Percentiles rank a stretch among this genome's conserved stretches.
Conservation (phyloP, 352 stramenopile species). For the Lagenidium giganteum region DNA sequence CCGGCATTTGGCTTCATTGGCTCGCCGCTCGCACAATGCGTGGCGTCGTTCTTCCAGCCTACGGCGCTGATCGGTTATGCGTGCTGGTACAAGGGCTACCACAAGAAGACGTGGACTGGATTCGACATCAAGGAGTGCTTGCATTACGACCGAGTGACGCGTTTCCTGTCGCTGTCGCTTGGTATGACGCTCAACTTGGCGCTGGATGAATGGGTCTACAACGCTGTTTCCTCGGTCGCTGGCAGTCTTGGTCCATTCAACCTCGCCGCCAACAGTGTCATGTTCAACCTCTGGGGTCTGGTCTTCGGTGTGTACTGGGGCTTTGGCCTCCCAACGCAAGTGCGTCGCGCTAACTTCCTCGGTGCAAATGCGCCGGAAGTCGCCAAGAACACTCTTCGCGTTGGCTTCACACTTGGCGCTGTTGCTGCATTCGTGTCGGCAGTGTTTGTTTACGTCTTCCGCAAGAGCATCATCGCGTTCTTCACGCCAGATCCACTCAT, state of each 20-base stretch:
- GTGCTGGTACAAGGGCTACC: conserved; percentile 61
- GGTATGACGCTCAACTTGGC: conserved; percentile 67
- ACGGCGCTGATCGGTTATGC: conserved; percentile 43
- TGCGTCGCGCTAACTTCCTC: conserved; percentile 56
- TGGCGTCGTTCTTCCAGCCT: conserved; percentile 57
- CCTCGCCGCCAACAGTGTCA: conserved; percentile 57
- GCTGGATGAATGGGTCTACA: conserved; percentile 69
- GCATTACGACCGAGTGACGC: conserved; percentile 39
- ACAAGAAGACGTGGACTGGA: conserved; percentile 60
- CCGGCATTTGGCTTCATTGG: conserved; percentile 50
- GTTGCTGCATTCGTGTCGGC: conserved; percentile 40
- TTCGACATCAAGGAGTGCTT: conserved; percentile 39
- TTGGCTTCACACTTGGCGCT: conserved; percentile 50
- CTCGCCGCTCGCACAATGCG: conserved; percentile 44
- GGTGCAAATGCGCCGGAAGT: conserved; percentile 39
- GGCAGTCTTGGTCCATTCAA: conserved; percentile 41
- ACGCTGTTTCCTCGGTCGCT: conserved; percentile 49
- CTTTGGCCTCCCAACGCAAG: conserved; percentile 64
- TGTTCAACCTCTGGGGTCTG: conserved; percentile 67
- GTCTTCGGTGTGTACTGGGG: conserved; percentile 70
- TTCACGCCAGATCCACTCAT: conserved; percentile 47
- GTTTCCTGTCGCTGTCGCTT: conserved; percentile 44
- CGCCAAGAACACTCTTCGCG: conserved; percentile 37
- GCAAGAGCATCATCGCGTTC: conserved; percentile 26
- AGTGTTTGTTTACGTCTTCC: conserved; percentile 30